phyloP scores from a whole-genome alignment of 345 rosid genomes.

The Brassica juncea region DNA sequence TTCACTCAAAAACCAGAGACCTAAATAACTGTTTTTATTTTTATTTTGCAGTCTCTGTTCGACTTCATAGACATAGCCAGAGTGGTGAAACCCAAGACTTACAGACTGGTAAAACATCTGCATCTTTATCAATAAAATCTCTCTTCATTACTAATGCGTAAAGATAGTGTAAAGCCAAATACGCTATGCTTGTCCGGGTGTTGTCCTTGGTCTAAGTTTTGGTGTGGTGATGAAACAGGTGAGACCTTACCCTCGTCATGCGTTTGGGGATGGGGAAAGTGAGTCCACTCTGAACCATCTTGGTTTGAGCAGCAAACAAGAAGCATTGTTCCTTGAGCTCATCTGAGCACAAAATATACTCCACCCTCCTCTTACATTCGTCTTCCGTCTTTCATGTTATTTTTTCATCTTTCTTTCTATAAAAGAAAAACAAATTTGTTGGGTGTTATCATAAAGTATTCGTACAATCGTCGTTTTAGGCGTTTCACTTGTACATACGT shows the following conservation, averaged over 20 bases:
- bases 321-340: conserved; percentile 91
- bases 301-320: conserved; percentile 91
- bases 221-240: conserved; percentile 60
- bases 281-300: conserved; percentile 68
- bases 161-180: not conserved
- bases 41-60: conserved; percentile 69
- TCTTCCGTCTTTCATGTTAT: conserved; percentile 7
- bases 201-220: conserved; percentile 1
- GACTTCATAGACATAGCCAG: conserved; percentile 91
- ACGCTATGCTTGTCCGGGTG: conserved; percentile 3
- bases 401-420: conserved; percentile 10
- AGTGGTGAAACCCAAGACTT: conserved; percentile 82
- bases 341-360: conserved; percentile 42
- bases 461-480: not conserved
- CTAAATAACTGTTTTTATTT: conserved; percentile 19
- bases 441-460: conserved; percentile 1
- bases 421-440: conserved; percentile 18
- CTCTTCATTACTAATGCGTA: not conserved
- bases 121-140: not conserved
- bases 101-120: conserved; percentile 69
- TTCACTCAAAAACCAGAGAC: not conserved
- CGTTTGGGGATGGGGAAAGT: conserved; percentile 79
- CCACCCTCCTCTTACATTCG: not conserved
- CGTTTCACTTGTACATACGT: conserved; percentile 27
- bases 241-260: conserved; percentile 97